Conservation (phyloP, 192 early-diverging fungal species). For the Spinellus fusiger region DNA sequence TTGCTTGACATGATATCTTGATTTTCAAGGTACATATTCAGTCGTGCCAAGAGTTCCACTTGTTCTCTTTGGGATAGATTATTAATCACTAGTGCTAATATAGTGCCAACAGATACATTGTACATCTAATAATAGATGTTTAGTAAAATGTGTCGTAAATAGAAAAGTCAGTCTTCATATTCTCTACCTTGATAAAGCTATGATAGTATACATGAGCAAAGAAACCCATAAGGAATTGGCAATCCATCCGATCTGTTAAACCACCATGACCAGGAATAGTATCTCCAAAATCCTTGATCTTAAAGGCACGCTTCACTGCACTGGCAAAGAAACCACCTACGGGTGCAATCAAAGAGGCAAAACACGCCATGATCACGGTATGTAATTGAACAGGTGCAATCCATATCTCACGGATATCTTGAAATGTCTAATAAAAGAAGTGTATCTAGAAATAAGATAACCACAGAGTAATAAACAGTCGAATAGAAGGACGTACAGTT, state of each 20-base stretch:
- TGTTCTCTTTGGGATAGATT: constrained; percentile 20
- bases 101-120: constrained; percentile 28
- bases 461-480: not conserved
- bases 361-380: constrained; percentile 79
- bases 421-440: constrained; percentile 12
- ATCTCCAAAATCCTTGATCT: constrained; percentile 96
- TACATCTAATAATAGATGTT: no score
- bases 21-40: constrained; percentile 27
- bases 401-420: constrained; percentile 49
- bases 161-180: not conserved
- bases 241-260: constrained; percentile 96
- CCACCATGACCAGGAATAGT: constrained; percentile 98
- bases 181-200: constrained; percentile 71
- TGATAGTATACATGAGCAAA: constrained; percentile 90
- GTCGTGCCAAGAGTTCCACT: constrained; percentile 22
- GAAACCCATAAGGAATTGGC: constrained; percentile 95
- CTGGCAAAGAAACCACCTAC: constrained; percentile 98
- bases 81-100: constrained; percentile 24
- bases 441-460: not conserved
- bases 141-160: not conserved
- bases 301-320: constrained; percentile 94
- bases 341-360: constrained; percentile 92
- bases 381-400: constrained; percentile 87
- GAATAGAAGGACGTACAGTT: constrained; percentile 6
- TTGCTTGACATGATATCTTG: constrained; percentile 17